Conservation (phyloP, 495 filamentous ascomycete genomes). For the Acidiella bohemica region DNA sequence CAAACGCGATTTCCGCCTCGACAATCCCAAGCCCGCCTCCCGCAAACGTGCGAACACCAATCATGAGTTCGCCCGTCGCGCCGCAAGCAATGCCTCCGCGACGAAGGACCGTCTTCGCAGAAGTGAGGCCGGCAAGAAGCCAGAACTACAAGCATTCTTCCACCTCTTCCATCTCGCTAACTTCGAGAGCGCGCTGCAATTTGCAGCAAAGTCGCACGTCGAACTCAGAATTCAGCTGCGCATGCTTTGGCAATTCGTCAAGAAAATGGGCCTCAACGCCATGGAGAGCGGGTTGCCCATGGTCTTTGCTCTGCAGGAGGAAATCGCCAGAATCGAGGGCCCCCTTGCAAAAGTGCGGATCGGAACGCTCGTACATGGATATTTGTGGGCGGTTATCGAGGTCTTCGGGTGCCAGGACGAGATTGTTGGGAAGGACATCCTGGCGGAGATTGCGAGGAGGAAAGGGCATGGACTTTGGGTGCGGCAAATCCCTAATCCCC, state of each 20-base stretch:
- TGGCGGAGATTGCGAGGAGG: constrained; percentile 60
- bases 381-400: constrained; percentile 65
- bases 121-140: constrained; percentile 27
- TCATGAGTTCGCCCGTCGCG: constrained; percentile 40
- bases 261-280: constrained; percentile 72
- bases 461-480: constrained; percentile 64
- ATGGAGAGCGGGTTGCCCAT: constrained; percentile 69
- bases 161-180: constrained; percentile 74
- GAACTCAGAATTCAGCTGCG: constrained; percentile 67
- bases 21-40: constrained; percentile 33
- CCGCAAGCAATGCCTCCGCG: constrained; percentile 55
- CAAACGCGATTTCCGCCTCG: constrained; percentile 46
- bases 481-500: constrained; percentile 44
- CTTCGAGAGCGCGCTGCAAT: constrained; percentile 70
- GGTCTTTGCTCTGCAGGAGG: constrained; percentile 76
- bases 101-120: constrained; percentile 41
- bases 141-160: constrained; percentile 48
- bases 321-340: constrained; percentile 52
- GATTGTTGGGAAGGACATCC: constrained; percentile 50
- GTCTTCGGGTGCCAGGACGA: constrained; percentile 63
- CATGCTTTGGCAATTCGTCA: constrained; percentile 55
- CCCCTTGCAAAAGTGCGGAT: constrained; percentile 55
- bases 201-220: constrained; percentile 29
- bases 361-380: constrained; percentile 74
- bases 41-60: constrained; percentile 23